These are phyloP conservation scores for Plantago elongata DNA, from an alignment of 257 asterid genomes.

Conservation along the genomic window DNA sequence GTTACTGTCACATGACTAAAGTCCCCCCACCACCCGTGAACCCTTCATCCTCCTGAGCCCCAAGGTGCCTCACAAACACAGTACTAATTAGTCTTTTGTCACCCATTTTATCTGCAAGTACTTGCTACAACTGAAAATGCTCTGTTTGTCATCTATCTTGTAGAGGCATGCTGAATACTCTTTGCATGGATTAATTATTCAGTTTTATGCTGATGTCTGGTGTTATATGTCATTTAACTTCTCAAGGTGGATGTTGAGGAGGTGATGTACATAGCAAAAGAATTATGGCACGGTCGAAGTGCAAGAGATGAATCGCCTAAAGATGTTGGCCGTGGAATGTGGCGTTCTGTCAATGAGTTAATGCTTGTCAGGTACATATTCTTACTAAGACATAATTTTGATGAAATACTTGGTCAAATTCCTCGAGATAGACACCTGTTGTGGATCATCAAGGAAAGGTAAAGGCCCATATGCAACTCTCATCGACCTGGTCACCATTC, in stretches of 20 bases:
- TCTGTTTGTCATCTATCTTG: not conserved
- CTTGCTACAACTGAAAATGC: not conserved
- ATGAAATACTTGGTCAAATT: no score
- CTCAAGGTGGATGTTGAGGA: slow-evolving; percentile 89
- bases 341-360: slow-evolving; percentile 89
- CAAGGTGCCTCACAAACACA: no score
- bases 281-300: slow-evolving; percentile 96
- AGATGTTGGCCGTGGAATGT: slow-evolving; percentile 95
- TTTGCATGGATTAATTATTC: not conserved
- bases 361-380: slow-evolving; percentile 73
- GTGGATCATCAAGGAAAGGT: no score
- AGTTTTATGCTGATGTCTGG: slow-evolving; percentile 2
- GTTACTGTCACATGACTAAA: no score
- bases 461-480: no score
- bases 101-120: not conserved
- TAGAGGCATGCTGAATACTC: not conserved
- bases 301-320: slow-evolving; percentile 71
- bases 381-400: no score
- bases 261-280: slow-evolving; percentile 79
- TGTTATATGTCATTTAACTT: slow-evolving; percentile 19
- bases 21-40: no score
- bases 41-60: no score
- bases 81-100: not conserved
- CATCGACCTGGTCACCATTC: no score
- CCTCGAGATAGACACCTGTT: no score